phyloP scores from a whole-genome alignment of 2,329 filamentous ascomycete species.

The Aspergillus felis region DNA sequence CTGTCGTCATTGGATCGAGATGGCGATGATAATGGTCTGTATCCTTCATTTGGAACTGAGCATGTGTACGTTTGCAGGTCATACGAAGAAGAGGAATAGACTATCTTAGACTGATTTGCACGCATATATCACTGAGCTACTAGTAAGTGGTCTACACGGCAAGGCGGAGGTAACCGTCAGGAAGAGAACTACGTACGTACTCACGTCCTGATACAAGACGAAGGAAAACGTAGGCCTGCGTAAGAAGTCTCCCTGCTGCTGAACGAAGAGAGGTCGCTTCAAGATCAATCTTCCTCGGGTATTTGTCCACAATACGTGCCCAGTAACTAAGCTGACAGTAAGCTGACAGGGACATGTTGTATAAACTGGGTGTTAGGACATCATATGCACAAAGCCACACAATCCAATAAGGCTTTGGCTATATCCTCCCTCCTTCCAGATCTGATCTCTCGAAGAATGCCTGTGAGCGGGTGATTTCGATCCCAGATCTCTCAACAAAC shows the following conservation, averaged over 20 bases:
- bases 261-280: background rate
- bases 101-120: background rate
- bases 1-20: constrained; percentile 13
- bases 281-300: background rate
- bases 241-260: background rate
- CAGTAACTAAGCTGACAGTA: background rate
- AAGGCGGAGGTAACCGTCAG: background rate
- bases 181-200: background rate
- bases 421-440: constrained; percentile 9
- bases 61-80: background rate
- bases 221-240: background rate
- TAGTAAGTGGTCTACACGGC: background rate
- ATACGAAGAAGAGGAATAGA: background rate
- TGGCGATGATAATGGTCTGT: background rate
- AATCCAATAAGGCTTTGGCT: background rate
- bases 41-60: background rate
- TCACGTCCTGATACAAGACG: background rate
- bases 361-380: background rate
- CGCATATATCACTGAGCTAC: background rate
- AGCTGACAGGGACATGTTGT: background rate
- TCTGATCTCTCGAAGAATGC: constrained; percentile 37
- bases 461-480: constrained; percentile 47
- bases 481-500: constrained; percentile 46
- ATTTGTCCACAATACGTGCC: background rate
- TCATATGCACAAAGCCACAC: background rate